A percentile compares a stretch with the other conserved stretches of the same genome.
phyloP scores from a whole-genome alignment of 257 asterid species.

The Solanum phureja region DNA sequence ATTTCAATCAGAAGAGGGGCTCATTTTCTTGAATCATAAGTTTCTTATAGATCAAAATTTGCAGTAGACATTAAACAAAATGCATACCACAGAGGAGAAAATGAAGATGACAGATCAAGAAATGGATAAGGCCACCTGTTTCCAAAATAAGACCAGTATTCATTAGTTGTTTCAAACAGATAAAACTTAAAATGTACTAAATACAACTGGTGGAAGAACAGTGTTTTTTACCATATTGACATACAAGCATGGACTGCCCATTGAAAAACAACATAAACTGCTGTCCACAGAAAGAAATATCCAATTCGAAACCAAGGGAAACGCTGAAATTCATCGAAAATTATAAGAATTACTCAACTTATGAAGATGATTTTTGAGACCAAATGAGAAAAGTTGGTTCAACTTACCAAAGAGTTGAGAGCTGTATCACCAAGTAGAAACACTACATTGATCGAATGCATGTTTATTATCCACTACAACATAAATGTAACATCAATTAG shows the following conservation, averaged over 20 bases:
- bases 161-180: neutral
- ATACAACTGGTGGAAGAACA: neutral
- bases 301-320: slow-evolving; percentile 95
- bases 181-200: neutral
- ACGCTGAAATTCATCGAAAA: slow-evolving; percentile 37
- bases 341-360: neutral
- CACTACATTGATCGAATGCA: slow-evolving; percentile 84
- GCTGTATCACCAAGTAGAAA: slow-evolving; percentile 85
- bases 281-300: slow-evolving; percentile 75
- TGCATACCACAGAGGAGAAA: slow-evolving; percentile 82
- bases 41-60: neutral
- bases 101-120: slow-evolving; percentile 78
- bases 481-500: neutral
- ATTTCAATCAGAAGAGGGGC: neutral
- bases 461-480: slow-evolving; percentile 74
- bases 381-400: neutral
- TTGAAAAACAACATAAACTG: slow-evolving; percentile 54
- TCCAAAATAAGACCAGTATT: neutral
- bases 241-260: slow-evolving; percentile 83
- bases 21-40: neutral
- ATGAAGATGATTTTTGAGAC: neutral
- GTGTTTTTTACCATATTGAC: slow-evolving; percentile 43
- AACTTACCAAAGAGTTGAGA: slow-evolving; percentile 63
- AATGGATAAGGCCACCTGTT: slow-evolving; percentile 99
- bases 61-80: neutral